Percentiles rank a stretch among this genome's conserved stretches.
Evolutionary conservation across 2,329 filamentous ascomycete species (phyloP).

Genomic region (Xylariaceae sp.): DNA sequence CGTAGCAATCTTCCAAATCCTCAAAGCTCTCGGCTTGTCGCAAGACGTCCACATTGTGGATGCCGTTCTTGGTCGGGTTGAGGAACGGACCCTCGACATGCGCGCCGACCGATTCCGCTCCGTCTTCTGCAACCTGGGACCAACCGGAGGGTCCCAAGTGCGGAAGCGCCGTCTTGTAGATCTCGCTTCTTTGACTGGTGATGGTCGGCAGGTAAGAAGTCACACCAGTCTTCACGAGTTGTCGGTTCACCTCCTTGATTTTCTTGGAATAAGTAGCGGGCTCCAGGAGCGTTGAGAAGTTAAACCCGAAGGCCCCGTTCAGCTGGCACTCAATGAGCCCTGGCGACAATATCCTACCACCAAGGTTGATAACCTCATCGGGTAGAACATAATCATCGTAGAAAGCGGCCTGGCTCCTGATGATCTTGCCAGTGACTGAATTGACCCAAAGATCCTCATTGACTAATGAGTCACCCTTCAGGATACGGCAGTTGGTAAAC

Average conservation of each 20-base stretch:
- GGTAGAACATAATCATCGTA: conserved; percentile 67
- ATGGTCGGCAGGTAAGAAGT: conserved; percentile 85
- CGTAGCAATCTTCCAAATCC: conserved; percentile 70
- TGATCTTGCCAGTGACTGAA: conserved; percentile 73
- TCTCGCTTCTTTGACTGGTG: conserved; percentile 72
- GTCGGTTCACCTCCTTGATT: conserved; percentile 66
- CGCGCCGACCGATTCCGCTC: conserved; percentile 82
- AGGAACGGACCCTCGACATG: conserved; percentile 92
- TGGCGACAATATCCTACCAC: conserved; percentile 77
- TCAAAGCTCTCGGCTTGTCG: conserved; percentile 57
- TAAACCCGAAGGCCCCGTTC: conserved; percentile 89
- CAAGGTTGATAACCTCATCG: conserved; percentile 72
- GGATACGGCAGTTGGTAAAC: conserved; percentile 81
- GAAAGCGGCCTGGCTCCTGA: conserved; percentile 63
- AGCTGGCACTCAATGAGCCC: conserved; percentile 90
- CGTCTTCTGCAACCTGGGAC: conserved; percentile 57
- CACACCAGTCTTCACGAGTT: conserved; percentile 73
- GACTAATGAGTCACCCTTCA: conserved; percentile 64
- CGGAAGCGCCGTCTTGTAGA: conserved; percentile 78
- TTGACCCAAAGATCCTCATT: conserved; percentile 86
- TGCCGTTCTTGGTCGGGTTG: conserved; percentile 76
- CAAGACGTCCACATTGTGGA: conserved; percentile 74
- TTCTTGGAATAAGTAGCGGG: conserved; percentile 65
- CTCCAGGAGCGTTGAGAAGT: conserved; percentile 76
- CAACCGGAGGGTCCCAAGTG: conserved; percentile 69